Evolutionary conservation across 495 filamentous ascomycete genomes (phyloP), one percentile per base, ranked within the genome.

Genomic region (Oidiodendron maius): DNA sequence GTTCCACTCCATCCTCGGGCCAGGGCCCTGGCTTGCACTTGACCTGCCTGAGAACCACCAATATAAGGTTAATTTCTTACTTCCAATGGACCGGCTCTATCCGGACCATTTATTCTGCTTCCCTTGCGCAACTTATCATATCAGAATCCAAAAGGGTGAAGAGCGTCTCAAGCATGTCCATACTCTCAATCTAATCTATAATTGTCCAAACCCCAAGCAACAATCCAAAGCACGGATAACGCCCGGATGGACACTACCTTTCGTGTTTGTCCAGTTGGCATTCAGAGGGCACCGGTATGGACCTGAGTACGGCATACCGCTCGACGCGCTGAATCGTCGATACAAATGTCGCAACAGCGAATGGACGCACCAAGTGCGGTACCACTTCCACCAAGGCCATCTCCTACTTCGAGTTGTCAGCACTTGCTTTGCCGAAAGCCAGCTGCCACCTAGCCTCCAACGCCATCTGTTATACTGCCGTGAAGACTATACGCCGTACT

Each of bases 401-500:
- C 66, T 82, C 1, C 61, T 81, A 6, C 69, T 82, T 64, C 71
- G 76, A 1, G 71, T 80, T 1, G 63, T 63, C 4, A 71, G 65
- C 51, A 64, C 65, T 30, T 55, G 58, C 20, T 77, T 76, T 54
- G 76, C 73, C 0, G 46, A 60, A 3, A 60, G 67, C 0, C 64
- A 50, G 2, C 62, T 79, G 3, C 68, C 75, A 0, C 57, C 67
- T 1, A 69, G 67, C 11, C 60, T 61, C 0, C 60, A 71, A 50
- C 72, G 77, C 0, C 58, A 77, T 11, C 66, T 82, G 5, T 68
- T 82, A 16, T 78, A 74, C 62, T 70, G 68, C 17, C 69, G 75
- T 28, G 72, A 78, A 26, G 76, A 82, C 55, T 81, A 78, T 65
- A 72, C 67, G 60, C 77, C 78, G 0, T 80, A 71, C 52, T 81